Evolutionary conservation across 768 basidiomycete genomes (phyloP).

Genomic region (Russula sp.): DNA sequence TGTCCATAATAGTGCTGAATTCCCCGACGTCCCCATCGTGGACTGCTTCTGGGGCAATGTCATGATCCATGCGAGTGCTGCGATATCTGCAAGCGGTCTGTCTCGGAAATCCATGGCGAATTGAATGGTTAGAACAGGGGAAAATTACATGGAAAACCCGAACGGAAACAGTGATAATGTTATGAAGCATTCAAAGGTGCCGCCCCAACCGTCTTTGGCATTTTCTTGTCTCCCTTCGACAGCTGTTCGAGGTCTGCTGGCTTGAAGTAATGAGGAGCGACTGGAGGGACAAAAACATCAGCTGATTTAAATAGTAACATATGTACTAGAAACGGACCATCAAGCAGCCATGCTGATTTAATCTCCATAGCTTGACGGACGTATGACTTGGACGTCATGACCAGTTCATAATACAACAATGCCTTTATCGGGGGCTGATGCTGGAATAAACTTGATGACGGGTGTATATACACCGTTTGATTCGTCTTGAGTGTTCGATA

Average conservation of each 20-base stretch:
- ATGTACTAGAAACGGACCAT: slow-evolving; percentile 53
- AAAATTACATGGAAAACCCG: slow-evolving; percentile 9
- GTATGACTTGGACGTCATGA: slow-evolving; percentile 97
- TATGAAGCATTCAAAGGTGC: slow-evolving; percentile 24
- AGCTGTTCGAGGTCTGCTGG: slow-evolving; percentile 76
- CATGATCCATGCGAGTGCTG: no score
- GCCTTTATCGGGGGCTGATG: slow-evolving; percentile 91
- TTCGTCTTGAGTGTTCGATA: slow-evolving; percentile 95
- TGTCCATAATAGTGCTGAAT: no score
- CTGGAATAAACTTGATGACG: slow-evolving; percentile 92
- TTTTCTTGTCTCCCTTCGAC: slow-evolving; percentile 81
- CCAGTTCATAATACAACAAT: slow-evolving; percentile 92
- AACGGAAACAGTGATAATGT: slow-evolving; percentile 8
- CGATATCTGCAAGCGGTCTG: neutral
- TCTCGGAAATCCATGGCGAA: neutral
- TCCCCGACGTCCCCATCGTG: no score
- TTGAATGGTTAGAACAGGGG: slow-evolving; percentile 10
- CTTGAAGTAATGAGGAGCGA: slow-evolving; percentile 97
- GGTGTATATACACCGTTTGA: slow-evolving; percentile 96
- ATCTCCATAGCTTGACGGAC: slow-evolving; percentile 99
- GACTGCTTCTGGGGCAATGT: no score
- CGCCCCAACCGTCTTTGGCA: slow-evolving; percentile 74
- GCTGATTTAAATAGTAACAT: slow-evolving; percentile 16
- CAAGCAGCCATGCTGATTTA: slow-evolving; percentile 90
- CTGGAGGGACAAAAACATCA: slow-evolving; percentile 40